Evolutionary conservation across 768 basidiomycete genomes (phyloP), one percentile per base, ranked within the genome.

Genomic region (Baorangia bicolor): DNA sequence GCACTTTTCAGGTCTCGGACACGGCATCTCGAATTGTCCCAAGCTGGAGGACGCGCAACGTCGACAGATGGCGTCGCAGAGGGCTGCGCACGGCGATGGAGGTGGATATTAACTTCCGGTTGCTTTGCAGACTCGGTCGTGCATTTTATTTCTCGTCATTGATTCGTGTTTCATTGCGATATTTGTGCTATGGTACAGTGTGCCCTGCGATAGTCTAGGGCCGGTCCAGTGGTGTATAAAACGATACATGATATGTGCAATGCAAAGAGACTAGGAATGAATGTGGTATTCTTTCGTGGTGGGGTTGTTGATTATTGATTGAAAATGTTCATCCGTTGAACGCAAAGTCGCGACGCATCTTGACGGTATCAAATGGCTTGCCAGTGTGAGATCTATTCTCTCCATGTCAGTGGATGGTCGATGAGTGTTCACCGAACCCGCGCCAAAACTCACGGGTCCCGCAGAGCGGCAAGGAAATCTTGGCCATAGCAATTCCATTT

Each of bases 1-100:
- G 18, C 35, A 43, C 16, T 18, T 27, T 21, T 38, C 64, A 90
- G 90, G 94, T 70, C 84, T 99, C 53, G 97, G 96, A 18, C 97
- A 99, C 64, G 86, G 85, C 23, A 91, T 98, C 52, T 86, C 88
- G 9, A 95, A 95, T 66, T 99, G 97, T 67, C 97, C 97, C 20
- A 99, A 98, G 73, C 77, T 97, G 59, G 95, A 98, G 73, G 97
- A 99, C 62, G 82, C 86, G 0, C 93, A 97, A 67, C 78, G 95
- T 49, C 76, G 97, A 64, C 89, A 90, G 71, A 88, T 95, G 83
- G 94, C 94, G 12, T 86, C 90, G 23, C 93, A 96, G 65, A 77
- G 92, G 40, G 81, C 81, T 45, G 75, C 77, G 11, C 84, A 91
- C 47, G 84, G 79, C 40, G 87, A 83, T 45, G 91, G 81, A 16